Base-by-base conservation (phyloP, 2,329 filamentous ascomycete species). In the Fusarium napiforme region DNA sequence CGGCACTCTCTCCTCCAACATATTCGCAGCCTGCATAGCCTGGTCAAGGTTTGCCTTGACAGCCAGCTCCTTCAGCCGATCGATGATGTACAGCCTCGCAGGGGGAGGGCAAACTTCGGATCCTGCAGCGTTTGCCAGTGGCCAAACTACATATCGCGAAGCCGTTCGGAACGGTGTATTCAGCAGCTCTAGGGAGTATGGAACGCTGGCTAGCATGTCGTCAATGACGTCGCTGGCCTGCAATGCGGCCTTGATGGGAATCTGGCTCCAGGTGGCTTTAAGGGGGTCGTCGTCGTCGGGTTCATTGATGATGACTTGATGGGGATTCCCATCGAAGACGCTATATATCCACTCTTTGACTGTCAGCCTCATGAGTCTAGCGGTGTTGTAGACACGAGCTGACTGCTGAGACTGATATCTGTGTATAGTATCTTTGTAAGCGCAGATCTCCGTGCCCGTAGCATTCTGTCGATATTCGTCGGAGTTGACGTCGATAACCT, bases 1-100 rank as follows among this genome's bases (percentile, higher is more conserved):
- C 6, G 42, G 60, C 9, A 63, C 53, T 16, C 53, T 36, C 19
- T 63, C 60, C 55, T 63, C 60, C 36, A 63, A 10, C 60, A 63
- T 63, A 21, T 23, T 60, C 12, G 42, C 60, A 3, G 60, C 60
- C 39, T 63, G 53, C 53, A 60, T 60, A 28, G 53, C 60, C 11
- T 63, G 60, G 16, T 40, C 21, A 15, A 60, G 40, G 14, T 39
- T 60, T 21, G 56, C 36, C 14, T 60, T 60, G 4, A 28, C 19
- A 19, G 53, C 53, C 9, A 63, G 7, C 11, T 32, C 42, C 32
- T 47, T 63, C 4, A 63, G n/a, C 2, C 34, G 15, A 14, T 63
- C 34, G 5, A 63, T 63, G 40, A 63, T 63, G 7, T 63, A 63
- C n/a, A 60, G 1, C 30, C 60, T 60, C 12, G 60, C 60, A 32